Conservation (phyloP, 2,329 filamentous ascomycete species). For the Orbilia quercus region DNA sequence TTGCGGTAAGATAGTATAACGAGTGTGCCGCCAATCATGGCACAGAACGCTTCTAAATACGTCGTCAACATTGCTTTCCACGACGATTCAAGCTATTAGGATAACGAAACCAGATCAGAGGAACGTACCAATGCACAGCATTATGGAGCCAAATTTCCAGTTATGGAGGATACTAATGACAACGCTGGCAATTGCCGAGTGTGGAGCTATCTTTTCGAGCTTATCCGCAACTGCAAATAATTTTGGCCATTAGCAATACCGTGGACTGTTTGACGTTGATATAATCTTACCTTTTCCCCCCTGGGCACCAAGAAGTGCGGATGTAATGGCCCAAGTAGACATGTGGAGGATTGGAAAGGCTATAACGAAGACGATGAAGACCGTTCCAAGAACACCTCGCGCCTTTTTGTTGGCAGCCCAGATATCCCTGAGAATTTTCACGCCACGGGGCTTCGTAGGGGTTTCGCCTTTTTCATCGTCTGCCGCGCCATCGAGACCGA, state of each 20-base stretch:
- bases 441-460: neutral
- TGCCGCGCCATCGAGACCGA: neutral
- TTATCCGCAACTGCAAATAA: constrained; percentile 2
- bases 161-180: constrained; percentile 6
- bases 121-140: constrained; percentile 24
- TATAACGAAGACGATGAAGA: constrained; percentile 14
- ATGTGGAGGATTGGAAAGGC: constrained; percentile 38
- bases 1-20: constrained; percentile 13
- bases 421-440: neutral
- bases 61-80: neutral
- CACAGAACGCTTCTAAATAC: constrained; percentile 6
- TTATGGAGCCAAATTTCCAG: constrained; percentile 37
- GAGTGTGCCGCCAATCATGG: constrained; percentile 25
- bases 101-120: neutral
- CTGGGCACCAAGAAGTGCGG: constrained; percentile 14
- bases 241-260: neutral
- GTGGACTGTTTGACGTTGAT: neutral
- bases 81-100: neutral
- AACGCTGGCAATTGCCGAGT: neutral
- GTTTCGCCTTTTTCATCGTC: neutral
- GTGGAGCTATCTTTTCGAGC: neutral
- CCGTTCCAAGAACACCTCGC: neutral
- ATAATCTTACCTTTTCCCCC: constrained; percentile 10
- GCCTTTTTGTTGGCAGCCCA: constrained; percentile 7
- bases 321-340: constrained; percentile 25